phyloP scores from a whole-genome alignment of 495 filamentous ascomycete genomes.

The Podospora comata region DNA sequence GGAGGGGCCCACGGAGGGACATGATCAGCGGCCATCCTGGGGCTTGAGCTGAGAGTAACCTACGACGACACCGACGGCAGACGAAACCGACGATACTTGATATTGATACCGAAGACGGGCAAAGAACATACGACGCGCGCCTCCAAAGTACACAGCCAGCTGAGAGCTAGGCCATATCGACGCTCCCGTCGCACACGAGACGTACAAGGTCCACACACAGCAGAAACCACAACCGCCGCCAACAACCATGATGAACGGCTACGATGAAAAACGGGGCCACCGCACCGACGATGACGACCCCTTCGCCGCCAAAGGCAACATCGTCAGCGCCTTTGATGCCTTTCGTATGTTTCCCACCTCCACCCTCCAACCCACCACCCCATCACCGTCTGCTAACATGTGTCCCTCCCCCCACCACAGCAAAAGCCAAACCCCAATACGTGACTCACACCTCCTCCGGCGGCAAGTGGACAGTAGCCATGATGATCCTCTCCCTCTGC shows the following conservation, averaged over 20 bases:
- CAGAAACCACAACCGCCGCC: background rate
- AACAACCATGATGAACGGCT: slow-evolving; percentile 49
- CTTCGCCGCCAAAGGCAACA: slow-evolving; percentile 69
- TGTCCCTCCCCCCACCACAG: slow-evolving; percentile 40
- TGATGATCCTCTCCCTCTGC: slow-evolving; percentile 65
- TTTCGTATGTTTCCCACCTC: slow-evolving; percentile 67
- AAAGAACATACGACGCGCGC: background rate
- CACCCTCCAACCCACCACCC: slow-evolving; percentile 2
- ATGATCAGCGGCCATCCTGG: background rate
- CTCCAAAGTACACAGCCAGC: background rate
- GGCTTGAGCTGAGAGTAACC: background rate
- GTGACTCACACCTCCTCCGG: slow-evolving; percentile 75
- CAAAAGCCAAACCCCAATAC: slow-evolving; percentile 95
- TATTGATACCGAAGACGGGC: background rate
- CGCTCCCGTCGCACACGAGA: background rate
- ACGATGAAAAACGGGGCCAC: slow-evolving; percentile 48
- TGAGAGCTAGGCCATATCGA: background rate
- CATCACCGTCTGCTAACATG: background rate
- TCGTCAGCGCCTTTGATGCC: slow-evolving; percentile 88
- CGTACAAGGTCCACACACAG: background rate
- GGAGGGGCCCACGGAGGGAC: background rate
- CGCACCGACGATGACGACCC: slow-evolving; percentile 62
- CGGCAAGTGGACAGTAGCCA: slow-evolving; percentile 87
- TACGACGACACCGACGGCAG: background rate
- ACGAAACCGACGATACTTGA: background rate